Base-by-base conservation (phyloP, 2,329 filamentous ascomycete genomes). In the Aspergillus luchuensis region DNA sequence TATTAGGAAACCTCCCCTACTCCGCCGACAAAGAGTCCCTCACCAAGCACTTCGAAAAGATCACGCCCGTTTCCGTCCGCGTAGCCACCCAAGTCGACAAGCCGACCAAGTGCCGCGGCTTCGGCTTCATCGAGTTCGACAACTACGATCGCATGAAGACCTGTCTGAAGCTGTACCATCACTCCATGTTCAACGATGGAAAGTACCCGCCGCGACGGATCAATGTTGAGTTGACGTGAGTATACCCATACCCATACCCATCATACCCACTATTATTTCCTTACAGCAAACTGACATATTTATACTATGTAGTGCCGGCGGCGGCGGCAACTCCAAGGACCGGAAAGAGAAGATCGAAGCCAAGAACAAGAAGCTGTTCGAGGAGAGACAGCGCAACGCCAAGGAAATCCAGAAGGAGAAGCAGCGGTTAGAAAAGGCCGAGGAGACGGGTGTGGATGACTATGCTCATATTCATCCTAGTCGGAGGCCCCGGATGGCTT, bases 71-170 rank as follows among this genome's bases (percentile, higher is more conserved):
- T 56, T 84, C 85, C 2, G 83, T 95, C 53, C 91, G 94, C 21
- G 88, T 91, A 63, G 86, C 91, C 51, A 91, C 88, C 56, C 85
- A 90, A 69, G 87, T 87, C 67, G 80, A 81, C 57, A 81, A 87
- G 65, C 82, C 85, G 11, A 82, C 81, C 57, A 86, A 87, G 66
- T 89, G 86, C 71, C 89, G 89, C 67, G 91, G 92, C 38, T 89
- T 90, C 70, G 92, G 91, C 5, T 96, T 97, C 76, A 82, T 98
- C 68, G 94, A 98, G 77, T 98, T 97, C 73, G 87, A 87, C 65
- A 85, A 87, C 67, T 96, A 89, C 78, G 90, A 93, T 77, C 87
- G 90, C 73, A 96, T 97, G 92, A 91, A 96, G 82, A 95, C 91
- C 33, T 96, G 92, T 72, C 83, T 98, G 62, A 91, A 93, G 77